Conservation (phyloP, 2,329 filamentous ascomycete genomes). For the Podosphaera xanthii region DNA sequence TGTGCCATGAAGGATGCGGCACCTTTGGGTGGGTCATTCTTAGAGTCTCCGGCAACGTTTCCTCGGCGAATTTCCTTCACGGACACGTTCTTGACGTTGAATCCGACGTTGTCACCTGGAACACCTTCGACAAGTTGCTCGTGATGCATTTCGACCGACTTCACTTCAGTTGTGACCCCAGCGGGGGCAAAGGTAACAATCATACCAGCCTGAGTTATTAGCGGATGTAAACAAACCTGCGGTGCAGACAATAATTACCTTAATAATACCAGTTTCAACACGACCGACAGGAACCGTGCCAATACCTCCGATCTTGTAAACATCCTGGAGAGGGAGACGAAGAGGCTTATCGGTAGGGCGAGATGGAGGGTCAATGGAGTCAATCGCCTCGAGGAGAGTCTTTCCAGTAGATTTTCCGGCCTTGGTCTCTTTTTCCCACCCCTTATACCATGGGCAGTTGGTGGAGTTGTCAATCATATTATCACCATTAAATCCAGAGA, state of each 20-base stretch:
- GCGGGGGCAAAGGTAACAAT: slow-evolving; percentile 96
- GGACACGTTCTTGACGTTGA: slow-evolving; percentile 99
- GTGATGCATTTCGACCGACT: slow-evolving; percentile 99
- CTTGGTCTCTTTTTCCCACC: slow-evolving; percentile 98
- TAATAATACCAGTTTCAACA: slow-evolving; percentile 98
- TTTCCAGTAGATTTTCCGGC: slow-evolving; percentile 67
- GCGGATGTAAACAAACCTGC: no score
- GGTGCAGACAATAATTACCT: neutral
- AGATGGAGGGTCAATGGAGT: slow-evolving; percentile 76
- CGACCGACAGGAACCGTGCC: slow-evolving; percentile 98
- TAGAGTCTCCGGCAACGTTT: slow-evolving; percentile 99
- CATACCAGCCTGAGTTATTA: slow-evolving; percentile 34
- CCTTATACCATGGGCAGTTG: slow-evolving; percentile 99
- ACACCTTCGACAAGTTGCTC: slow-evolving; percentile 89
- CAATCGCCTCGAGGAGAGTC: slow-evolving; percentile 98
- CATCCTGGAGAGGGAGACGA: slow-evolving; percentile 99
- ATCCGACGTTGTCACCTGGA: slow-evolving; percentile 99
- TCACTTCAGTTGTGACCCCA: slow-evolving; percentile 99
- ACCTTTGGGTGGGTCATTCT: slow-evolving; percentile 89
- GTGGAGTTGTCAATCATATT: slow-evolving; percentile 84
- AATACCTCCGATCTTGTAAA: slow-evolving; percentile 99
- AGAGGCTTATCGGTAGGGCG: slow-evolving; percentile 98
- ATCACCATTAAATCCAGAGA: slow-evolving; percentile 99
- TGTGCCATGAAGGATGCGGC: slow-evolving; percentile 94
- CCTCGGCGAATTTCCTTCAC: slow-evolving; percentile 99